phyloP scores from a whole-genome alignment of 345 rosid genomes.

The Citrus mangshanensis region DNA sequence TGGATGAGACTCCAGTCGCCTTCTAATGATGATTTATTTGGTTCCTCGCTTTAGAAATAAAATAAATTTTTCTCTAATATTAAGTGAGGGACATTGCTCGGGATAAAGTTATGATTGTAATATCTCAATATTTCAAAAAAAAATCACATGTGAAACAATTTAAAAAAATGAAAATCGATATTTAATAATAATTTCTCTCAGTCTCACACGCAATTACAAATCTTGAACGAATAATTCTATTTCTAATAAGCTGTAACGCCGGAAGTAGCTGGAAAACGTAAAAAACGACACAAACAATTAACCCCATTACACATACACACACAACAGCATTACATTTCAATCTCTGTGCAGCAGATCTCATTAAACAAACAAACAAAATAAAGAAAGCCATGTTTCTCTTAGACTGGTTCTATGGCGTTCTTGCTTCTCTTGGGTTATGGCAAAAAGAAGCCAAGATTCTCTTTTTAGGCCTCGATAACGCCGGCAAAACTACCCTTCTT shows the following conservation, averaged over 20 bases:
- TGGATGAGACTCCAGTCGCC: no score
- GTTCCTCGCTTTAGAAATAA: rapidly evolving
- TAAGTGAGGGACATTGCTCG: no score
- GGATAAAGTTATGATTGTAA: no score
- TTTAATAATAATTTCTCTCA: no score
- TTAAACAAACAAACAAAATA: not conserved
- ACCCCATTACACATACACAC: not conserved
- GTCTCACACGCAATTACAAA: no score
- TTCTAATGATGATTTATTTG: no score
- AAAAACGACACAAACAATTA: not conserved
- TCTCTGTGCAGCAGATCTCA: not conserved
- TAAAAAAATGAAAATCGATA: no score
- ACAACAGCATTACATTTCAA: no score
- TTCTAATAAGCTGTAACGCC: not conserved
- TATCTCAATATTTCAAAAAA: no score
- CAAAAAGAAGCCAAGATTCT: slow-evolving; percentile 94
- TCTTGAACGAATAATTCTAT: no score
- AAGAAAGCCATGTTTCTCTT: slow-evolving; percentile 53
- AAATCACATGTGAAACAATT: no score
- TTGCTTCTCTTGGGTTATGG: slow-evolving; percentile 80
- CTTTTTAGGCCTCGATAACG: slow-evolving; percentile 90
- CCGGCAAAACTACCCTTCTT: slow-evolving; percentile 95
- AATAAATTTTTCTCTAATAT: no score
- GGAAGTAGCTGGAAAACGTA: not conserved
- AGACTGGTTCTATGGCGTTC: slow-evolving; percentile 88